phyloP scores from a whole-genome alignment of 768 basidiomycete species.

The Kockovaella imperatae region DNA sequence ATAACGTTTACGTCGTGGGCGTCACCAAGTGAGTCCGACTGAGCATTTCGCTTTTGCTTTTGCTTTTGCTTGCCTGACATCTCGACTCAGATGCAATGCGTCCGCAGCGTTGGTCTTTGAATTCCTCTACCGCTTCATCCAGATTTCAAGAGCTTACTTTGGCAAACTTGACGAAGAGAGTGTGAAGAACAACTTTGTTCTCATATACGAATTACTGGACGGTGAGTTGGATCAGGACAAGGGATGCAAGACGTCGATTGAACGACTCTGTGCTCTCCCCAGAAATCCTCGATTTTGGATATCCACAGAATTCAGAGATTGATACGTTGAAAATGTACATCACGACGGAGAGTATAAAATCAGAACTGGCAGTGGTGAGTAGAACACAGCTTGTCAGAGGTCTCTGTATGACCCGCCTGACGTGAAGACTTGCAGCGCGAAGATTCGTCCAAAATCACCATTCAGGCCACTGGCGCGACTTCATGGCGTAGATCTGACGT shows the following conservation, averaged over 20 bases:
- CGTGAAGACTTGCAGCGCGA: constrained; percentile 55
- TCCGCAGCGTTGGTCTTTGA: constrained; percentile 98
- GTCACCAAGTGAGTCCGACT: constrained; percentile 76
- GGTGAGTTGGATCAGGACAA: constrained; percentile 53
- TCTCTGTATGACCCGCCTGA: constrained; percentile 1
- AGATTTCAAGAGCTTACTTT: constrained; percentile 91
- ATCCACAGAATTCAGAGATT: constrained; percentile 97
- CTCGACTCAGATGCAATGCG: constrained; percentile 67
- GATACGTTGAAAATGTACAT: constrained; percentile 97
- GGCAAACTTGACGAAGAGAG: constrained; percentile 97
- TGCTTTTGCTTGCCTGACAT: background rate
- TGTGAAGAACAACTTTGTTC: constrained; percentile 97
- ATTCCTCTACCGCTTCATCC: constrained; percentile 92
- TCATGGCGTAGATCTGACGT: constrained; percentile 94
- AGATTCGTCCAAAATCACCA: constrained; percentile 93
- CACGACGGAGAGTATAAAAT: constrained; percentile 90
- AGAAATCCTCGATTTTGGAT: constrained; percentile 99
- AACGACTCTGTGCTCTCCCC: too few species aligned
- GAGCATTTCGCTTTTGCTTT: background rate
- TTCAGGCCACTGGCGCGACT: constrained; percentile 91
- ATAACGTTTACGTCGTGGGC: constrained; percentile 90
- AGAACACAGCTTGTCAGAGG: background rate
- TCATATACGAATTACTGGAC: constrained; percentile 96
- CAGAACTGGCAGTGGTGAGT: constrained; percentile 72
- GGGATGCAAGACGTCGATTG: background rate